Evolutionary conservation across 2,329 filamentous ascomycete genomes (phyloP), one percentile per base, ranked within the genome.

Genomic region (Beauveria scarabaeidicola): DNA sequence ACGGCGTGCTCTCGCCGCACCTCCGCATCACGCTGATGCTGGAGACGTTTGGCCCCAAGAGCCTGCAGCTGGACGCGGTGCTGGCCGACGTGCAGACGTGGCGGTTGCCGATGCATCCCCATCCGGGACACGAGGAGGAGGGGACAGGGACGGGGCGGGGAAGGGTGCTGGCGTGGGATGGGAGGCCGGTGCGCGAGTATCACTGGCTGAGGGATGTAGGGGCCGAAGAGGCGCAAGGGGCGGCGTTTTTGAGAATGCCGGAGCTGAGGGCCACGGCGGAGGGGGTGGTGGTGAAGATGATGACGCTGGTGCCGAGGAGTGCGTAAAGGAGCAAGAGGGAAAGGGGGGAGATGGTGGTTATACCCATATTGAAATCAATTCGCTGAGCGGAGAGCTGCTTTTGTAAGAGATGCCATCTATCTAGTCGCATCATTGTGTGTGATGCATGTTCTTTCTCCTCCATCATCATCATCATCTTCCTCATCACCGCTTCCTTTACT

Each of bases 1-100:
- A 50, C 44, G 54, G 54, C 44, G 54, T 57, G 44, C 44, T 57
- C 6, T 57, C 54, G 13, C 54, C 54, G 19, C 19, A 50, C 21
- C 44, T 57, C 15, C 54, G 54, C 54, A 11, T 57, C 21, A 57
- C 43, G 15, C 44, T 57, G 15, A 57, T 57, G 54, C 44, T 57
- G 21, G 54, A 57, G 54, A 57, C 54, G 21, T 57, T 57, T 50
- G 54, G 54, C 6, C 54, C 54, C 54, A 57, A 57, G 54, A 57
- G 54, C 44, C 44, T 57, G 54, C 54, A 57, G 44, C 54, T 57
- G 13, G 54, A 57, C 44, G 54, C 44, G 13, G 54, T 19, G 44
- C 54, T 57, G 17, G 54, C 41, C 44, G 54, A 48, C 9, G 54
- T 17, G 10, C 19, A 40, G 29, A 40, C 15, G 32, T 57, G 54